Percentiles rank a stretch among this genome's conserved stretches.
Evolutionary conservation across 176 grass and related monocot species (phyloP).

Genomic region (Eleusine coracana): DNA sequence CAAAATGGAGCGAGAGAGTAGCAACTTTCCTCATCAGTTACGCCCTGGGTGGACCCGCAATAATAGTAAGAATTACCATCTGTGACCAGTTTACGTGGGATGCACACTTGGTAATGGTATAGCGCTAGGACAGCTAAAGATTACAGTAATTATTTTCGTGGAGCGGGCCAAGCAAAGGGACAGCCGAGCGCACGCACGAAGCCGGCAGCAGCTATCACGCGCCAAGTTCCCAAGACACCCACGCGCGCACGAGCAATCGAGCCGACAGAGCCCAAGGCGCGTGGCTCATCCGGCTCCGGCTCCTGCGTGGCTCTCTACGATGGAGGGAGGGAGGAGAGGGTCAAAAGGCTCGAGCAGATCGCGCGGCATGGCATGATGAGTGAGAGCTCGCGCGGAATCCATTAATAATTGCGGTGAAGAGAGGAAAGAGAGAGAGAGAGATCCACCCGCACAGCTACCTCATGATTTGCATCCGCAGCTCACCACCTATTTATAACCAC

Average conservation of each 20-base stretch:
- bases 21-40: neutral
- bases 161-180: neutral
- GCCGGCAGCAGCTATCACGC: neutral
- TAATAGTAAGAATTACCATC: neutral
- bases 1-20: too few relatives aligned
- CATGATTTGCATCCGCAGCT: slow-evolving; percentile 49
- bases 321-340: neutral
- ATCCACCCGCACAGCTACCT: slow-evolving; percentile 32
- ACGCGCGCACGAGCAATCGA: neutral
- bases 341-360: slow-evolving; percentile 32
- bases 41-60: neutral
- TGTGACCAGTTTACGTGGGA: neutral
- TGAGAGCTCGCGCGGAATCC: neutral
- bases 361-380: slow-evolving; percentile 20
- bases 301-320: neutral
- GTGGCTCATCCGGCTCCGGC: neutral
- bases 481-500: slow-evolving; percentile 69
- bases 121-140: neutral
- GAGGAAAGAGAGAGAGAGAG: neutral
- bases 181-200: slow-evolving; percentile 1
- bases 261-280: neutral
- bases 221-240: neutral
- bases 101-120: neutral
- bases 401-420: slow-evolving; percentile 41
- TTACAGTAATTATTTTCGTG: neutral